Conservation (phyloP, 805 yeast species). For the Priceomyces medius region DNA sequence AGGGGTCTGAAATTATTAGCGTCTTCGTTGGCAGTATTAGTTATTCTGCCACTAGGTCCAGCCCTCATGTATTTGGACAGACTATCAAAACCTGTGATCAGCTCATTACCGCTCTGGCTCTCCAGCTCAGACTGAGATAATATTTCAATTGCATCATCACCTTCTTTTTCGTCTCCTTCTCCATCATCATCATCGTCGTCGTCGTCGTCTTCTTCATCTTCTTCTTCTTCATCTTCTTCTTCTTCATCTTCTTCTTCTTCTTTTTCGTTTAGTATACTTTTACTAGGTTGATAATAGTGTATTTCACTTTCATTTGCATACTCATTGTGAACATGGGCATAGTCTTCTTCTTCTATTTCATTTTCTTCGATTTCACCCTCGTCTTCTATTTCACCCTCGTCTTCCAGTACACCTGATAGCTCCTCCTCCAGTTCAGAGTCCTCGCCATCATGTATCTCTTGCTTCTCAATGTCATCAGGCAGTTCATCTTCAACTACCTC, state of each 20-base stretch:
- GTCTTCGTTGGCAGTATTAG: background rate
- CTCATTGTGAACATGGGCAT: background rate
- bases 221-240: conserved; percentile 6
- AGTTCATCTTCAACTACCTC: conserved; percentile 45
- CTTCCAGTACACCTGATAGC: conserved; percentile 6
- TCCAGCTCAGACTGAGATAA: conserved; percentile 9
- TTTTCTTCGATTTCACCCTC: conserved; percentile 4
- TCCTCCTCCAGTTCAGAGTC: background rate
- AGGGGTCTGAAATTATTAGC: background rate
- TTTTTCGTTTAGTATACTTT: conserved; percentile 1
- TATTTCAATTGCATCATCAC: conserved; percentile 36
- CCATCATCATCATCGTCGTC: conserved; percentile 4
- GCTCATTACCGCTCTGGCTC: conserved; percentile 3
- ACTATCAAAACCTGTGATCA: background rate
- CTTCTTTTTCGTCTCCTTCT: conserved; percentile 20
- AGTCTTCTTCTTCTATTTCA: conserved; percentile 6
- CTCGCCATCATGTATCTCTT: background rate
- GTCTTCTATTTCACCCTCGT: conserved; percentile 1
- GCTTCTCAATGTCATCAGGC: too few relatives aligned
- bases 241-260: conserved; percentile 8
- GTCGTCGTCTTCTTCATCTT: conserved; percentile 8
- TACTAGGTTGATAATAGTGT: background rate
- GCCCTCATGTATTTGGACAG: background rate
- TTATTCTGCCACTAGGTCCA: background rate
- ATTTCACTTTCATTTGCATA: conserved; percentile 5